Conservation (phyloP, 805 yeast species). For the Starmerella lactis-condensi region DNA sequence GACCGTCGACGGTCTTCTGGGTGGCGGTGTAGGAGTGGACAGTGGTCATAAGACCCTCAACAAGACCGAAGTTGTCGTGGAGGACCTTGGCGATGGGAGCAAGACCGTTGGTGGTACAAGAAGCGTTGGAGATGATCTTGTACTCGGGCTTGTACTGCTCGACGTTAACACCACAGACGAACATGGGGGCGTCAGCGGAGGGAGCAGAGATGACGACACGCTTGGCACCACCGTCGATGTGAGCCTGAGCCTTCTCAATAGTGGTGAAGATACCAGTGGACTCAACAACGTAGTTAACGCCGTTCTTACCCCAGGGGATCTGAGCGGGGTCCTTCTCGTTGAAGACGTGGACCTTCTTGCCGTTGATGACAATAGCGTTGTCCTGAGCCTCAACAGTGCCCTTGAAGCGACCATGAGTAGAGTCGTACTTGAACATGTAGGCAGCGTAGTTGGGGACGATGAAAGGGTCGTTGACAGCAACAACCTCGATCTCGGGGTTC, state of each 20-base stretch:
- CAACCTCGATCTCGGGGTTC: constrained; percentile 60
- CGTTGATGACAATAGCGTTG: constrained; percentile 41
- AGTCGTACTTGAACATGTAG: constrained; percentile 88
- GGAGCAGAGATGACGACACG: constrained; percentile 91
- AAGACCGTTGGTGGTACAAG: constrained; percentile 90
- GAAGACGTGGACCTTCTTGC: constrained; percentile 44
- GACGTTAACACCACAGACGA: constrained; percentile 79
- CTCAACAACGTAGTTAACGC: constrained; percentile 76
- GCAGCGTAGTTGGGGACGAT: constrained; percentile 81
- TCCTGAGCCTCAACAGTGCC: constrained; percentile 53
- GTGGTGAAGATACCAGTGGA: constrained; percentile 91
- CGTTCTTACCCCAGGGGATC: constrained; percentile 68
- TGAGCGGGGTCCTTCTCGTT: constrained; percentile 71
- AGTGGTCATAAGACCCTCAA: constrained; percentile 89
- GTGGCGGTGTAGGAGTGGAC: constrained; percentile 93
- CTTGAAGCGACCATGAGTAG: constrained; percentile 72
- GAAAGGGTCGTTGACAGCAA: constrained; percentile 84
- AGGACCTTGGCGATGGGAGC: constrained; percentile 87
- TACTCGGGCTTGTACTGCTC: constrained; percentile 58
- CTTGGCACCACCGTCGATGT: constrained; percentile 81
- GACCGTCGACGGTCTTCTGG: constrained; percentile 92
- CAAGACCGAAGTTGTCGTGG: constrained; percentile 70
- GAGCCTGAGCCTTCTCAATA: constrained; percentile 62
- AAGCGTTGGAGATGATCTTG: constrained; percentile 72
- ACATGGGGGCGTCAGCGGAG: constrained; percentile 87